Conservation (phyloP, 371 early-diverging fungal genomes). For the Mortierella sp. region DNA sequence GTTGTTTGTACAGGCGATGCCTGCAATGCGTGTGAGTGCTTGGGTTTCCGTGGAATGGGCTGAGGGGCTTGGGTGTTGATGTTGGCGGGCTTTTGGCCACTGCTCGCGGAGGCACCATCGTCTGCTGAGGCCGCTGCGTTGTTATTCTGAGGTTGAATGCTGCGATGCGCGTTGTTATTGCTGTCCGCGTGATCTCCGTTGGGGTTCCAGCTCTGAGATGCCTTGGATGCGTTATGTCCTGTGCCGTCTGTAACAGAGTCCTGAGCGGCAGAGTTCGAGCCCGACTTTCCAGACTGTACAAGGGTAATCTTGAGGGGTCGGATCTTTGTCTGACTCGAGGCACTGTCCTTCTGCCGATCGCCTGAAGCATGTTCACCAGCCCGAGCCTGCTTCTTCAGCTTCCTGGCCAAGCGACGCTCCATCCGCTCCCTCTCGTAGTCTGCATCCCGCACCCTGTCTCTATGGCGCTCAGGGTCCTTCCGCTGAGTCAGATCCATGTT, state of each 20-base stretch:
- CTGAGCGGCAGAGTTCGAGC: constrained; percentile 1
- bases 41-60: constrained; percentile 17
- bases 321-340: neutral
- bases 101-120: neutral
- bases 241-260: constrained; percentile 11
- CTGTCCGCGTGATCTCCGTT: neutral
- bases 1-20: constrained; percentile 15
- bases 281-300: constrained; percentile 39
- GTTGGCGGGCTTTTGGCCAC: neutral
- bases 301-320: constrained; percentile 43
- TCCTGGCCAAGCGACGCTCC: constrained; percentile 43
- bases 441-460: constrained; percentile 16
- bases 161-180: neutral
- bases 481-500: constrained; percentile 10
- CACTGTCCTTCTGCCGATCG: constrained; percentile 11
- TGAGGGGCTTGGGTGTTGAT: constrained; percentile 12
- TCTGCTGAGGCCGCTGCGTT: neutral
- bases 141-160: constrained; percentile 8
- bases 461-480: constrained; percentile 19
- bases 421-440: constrained; percentile 17
- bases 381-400: constrained; percentile 19
- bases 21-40: neutral
- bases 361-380: constrained; percentile 9
- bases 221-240: constrained; percentile 21
- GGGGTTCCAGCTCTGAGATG: constrained; percentile 30